phyloP scores from a whole-genome alignment of 2,329 filamentous ascomycete species.

The Diatrype stigma region DNA sequence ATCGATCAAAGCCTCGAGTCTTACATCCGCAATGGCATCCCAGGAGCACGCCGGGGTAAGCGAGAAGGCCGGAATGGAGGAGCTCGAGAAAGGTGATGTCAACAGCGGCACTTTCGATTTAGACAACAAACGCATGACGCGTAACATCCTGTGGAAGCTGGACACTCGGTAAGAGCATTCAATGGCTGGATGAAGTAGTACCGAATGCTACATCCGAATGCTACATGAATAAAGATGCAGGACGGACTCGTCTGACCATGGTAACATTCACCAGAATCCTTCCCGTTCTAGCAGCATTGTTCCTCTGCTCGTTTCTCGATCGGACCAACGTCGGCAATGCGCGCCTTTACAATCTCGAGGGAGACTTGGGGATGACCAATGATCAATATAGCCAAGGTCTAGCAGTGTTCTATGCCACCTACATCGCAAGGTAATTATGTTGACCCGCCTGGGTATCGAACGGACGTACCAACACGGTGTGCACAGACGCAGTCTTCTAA shows the following conservation, averaged over 20 bases:
- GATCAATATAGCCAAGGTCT: slow-evolving; percentile 62
- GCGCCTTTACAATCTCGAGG: slow-evolving; percentile 58
- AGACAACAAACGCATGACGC: slow-evolving; percentile 29
- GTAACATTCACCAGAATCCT: slow-evolving; percentile 44
- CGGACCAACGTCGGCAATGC: slow-evolving; percentile 72
- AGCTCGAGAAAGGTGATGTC: slow-evolving; percentile 19
- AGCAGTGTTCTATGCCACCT: slow-evolving; percentile 39
- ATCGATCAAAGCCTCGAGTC: too few relatives aligned
- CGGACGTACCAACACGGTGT: too few relatives aligned
- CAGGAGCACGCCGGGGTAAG: slow-evolving; percentile 6
- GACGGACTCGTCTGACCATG: too few relatives aligned
- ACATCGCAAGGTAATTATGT: background rate
- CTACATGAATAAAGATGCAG: too few relatives aligned
- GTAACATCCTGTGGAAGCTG: slow-evolving; percentile 47
- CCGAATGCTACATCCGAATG: too few relatives aligned
- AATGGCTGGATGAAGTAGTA: too few relatives aligned
- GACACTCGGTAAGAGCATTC: slow-evolving; percentile 40
- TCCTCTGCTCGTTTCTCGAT: slow-evolving; percentile 62
- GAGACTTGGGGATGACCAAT: slow-evolving; percentile 53
- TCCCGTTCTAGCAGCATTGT: slow-evolving; percentile 59
- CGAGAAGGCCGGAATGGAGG: slow-evolving; percentile 19
- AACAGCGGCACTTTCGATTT: slow-evolving; percentile 5
- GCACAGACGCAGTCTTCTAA: background rate
- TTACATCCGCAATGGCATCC: slow-evolving; percentile 8
- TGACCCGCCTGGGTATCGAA: too few relatives aligned